Percentiles rank a stretch among this genome's conserved stretches.
phyloP scores from a whole-genome alignment of 2,329 filamentous ascomycete genomes.

The Trichoderma sp. region DNA sequence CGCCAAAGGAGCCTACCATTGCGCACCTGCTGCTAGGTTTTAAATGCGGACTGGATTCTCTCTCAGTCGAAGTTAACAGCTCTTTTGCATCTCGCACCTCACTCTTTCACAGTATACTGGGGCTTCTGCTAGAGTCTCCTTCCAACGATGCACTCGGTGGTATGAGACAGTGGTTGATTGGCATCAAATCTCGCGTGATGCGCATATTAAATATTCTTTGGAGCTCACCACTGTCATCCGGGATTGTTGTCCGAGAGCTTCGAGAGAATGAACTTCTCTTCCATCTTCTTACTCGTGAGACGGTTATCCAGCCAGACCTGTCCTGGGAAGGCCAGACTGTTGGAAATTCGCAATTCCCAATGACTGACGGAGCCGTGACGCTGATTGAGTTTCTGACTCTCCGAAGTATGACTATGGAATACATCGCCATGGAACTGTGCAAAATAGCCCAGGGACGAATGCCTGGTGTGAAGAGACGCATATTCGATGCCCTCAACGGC shows the following conservation, averaged over 20 bases:
- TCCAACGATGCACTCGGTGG: slow-evolving; percentile 57
- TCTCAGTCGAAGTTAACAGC: slow-evolving; percentile 66
- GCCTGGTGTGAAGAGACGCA: slow-evolving; percentile 65
- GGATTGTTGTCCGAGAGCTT: slow-evolving; percentile 74
- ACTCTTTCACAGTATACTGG: slow-evolving; percentile 78
- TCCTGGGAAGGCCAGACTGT: slow-evolving; percentile 71
- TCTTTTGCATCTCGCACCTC: slow-evolving; percentile 70
- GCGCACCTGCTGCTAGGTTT: slow-evolving; percentile 92
- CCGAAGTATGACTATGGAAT: slow-evolving; percentile 77
- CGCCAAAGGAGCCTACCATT: slow-evolving; percentile 75
- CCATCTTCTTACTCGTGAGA: slow-evolving; percentile 68
- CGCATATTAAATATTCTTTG: slow-evolving; percentile 78
- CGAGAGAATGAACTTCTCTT: slow-evolving; percentile 78
- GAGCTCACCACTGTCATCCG: slow-evolving; percentile 74
- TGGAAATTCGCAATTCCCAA: slow-evolving; percentile 62
- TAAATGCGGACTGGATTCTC: slow-evolving; percentile 65
- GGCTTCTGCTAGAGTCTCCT: slow-evolving; percentile 67
- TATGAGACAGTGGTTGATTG: slow-evolving; percentile 66
- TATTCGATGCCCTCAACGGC: slow-evolving; percentile 74
- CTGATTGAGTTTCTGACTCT: slow-evolving; percentile 75
- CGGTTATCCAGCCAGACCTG: slow-evolving; percentile 65
- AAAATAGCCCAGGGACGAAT: slow-evolving; percentile 68
- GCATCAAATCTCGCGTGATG: slow-evolving; percentile 65
- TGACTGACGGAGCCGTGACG: slow-evolving; percentile 63
- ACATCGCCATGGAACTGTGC: slow-evolving; percentile 80